Percentiles rank a stretch among this genome's conserved stretches.
These are phyloP conservation scores for Fusarium vanettenii DNA, from an alignment of 2,329 filamentous ascomycete genomes.

Conservation along the genomic window DNA sequence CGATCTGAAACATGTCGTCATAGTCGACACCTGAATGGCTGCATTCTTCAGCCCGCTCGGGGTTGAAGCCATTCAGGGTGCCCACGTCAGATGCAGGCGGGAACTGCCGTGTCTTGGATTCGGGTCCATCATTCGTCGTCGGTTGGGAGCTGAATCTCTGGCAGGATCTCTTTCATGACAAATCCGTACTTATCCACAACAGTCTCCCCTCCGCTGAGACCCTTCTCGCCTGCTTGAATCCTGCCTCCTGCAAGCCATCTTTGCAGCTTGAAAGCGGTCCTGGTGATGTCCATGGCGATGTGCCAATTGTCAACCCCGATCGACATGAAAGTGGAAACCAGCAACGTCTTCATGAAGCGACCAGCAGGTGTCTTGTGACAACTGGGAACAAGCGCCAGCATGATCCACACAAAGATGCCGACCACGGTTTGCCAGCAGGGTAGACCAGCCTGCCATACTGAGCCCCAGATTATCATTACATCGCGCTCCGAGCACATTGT, in stretches of 20 bases:
- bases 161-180: conserved; percentile 33
- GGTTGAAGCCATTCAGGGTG: background rate
- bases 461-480: conserved; percentile 58
- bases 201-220: conserved; percentile 40
- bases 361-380: conserved; percentile 54
- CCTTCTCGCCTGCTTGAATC: conserved; percentile 21
- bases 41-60: background rate
- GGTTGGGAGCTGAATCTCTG: conserved; percentile 27
- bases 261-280: conserved; percentile 53
- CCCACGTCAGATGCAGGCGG: background rate
- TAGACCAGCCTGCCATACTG: conserved; percentile 60
- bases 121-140: conserved; percentile 14
- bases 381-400: conserved; percentile 55
- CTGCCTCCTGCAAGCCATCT: conserved; percentile 53
- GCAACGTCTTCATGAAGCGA: conserved; percentile 59
- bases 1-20: conserved; percentile 39
- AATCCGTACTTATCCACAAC: conserved; percentile 43
- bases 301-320: conserved; percentile 63
- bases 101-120: background rate
- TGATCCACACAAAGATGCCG: conserved; percentile 62
- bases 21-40: conserved; percentile 10
- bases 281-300: conserved; percentile 52
- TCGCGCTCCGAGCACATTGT: conserved; percentile 52
- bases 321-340: conserved; percentile 57
- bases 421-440: conserved; percentile 59